Percentiles rank a stretch among this genome's conserved stretches.
Evolutionary conservation across 2,329 filamentous ascomycete species (phyloP).

Genomic region (Talaromyces islandicus): DNA sequence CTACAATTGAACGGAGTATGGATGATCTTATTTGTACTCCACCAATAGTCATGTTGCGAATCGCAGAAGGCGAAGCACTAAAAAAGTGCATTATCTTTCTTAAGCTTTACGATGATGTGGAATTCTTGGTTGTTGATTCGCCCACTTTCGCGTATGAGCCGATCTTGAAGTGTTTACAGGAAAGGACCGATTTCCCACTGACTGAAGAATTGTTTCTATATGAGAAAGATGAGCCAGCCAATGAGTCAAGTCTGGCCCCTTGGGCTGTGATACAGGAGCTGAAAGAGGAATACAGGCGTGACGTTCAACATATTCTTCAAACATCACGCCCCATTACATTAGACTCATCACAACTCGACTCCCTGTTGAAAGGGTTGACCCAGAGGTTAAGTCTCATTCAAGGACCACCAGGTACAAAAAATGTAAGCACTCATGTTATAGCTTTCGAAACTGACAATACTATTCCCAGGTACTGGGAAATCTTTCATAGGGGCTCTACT

Average conservation of each 20-base stretch:
- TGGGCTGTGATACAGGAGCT: conserved; percentile 14
- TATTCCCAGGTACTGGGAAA: conserved; percentile 61
- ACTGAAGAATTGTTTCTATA: conserved; percentile 37
- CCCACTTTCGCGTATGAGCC: conserved; percentile 63
- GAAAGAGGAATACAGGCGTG: conserved; percentile 7
- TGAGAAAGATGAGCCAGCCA: conserved; percentile 12
- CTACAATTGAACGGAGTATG: conserved; percentile 46
- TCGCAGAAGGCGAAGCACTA: not conserved
- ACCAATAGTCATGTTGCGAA: not conserved
- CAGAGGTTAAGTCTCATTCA: conserved; percentile 59
- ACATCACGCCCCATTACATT: conserved; percentile 31
- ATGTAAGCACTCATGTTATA: not conserved
- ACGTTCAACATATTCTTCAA: conserved; percentile 19
- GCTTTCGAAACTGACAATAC: conserved; percentile 9
- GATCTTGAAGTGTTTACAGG: conserved; percentile 53
- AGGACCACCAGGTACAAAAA: conserved; percentile 61
- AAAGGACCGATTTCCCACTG: conserved; percentile 50
- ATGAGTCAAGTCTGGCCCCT: conserved; percentile 11
- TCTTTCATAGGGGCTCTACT: conserved; percentile 65
- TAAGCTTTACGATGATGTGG: conserved; percentile 22
- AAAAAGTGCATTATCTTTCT: not conserved
- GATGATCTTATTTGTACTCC: conserved; percentile 29
- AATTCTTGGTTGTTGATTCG: conserved; percentile 53
- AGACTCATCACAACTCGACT: conserved; percentile 51
- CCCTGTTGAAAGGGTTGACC: conserved; percentile 50